These are phyloP conservation scores for Colletotrichum sp. DNA, from an alignment of 2,329 filamentous ascomycete genomes.

Conservation along the genomic window DNA sequence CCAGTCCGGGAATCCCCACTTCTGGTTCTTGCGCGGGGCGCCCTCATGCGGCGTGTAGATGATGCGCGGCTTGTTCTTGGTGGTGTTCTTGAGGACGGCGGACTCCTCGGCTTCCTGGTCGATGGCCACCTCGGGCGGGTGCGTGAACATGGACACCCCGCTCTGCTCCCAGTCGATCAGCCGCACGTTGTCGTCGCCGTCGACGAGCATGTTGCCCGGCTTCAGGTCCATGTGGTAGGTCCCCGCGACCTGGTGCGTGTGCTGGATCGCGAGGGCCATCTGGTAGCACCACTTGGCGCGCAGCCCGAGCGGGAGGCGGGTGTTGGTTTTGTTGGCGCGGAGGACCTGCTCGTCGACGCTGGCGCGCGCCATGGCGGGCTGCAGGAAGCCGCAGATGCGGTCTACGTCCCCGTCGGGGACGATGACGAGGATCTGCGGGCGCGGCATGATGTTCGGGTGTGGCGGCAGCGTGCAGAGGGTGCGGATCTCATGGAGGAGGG, in stretches of 20 bases:
- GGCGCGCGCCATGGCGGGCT: constrained; percentile 15
- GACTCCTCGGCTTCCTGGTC: constrained; percentile 19
- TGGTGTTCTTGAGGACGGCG: background rate
- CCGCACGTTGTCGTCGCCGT: constrained; percentile 18
- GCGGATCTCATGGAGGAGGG: constrained; percentile 22
- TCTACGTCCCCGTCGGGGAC: background rate
- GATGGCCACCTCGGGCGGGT: constrained; percentile 20
- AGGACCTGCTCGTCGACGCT: constrained; percentile 21
- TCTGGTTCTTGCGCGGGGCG: constrained; percentile 17
- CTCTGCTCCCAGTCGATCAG: constrained; percentile 32
- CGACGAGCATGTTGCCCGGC: constrained; percentile 31
- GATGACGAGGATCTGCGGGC: constrained; percentile 14
- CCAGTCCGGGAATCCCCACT: constrained; percentile 20
- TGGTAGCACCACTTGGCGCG: constrained; percentile 28
- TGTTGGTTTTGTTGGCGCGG: constrained; percentile 7
- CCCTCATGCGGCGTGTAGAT: constrained; percentile 21
- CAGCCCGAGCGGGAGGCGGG: constrained; percentile 7
- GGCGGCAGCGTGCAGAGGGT: constrained; percentile 17
- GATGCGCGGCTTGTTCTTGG: background rate
- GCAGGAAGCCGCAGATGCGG: constrained; percentile 23
- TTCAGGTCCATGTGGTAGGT: constrained; percentile 36
- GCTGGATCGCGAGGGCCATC: constrained; percentile 26
- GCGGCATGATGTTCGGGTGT: constrained; percentile 25
- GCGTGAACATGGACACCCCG: constrained; percentile 26
- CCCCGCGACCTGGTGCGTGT: constrained; percentile 24